Evolutionary conservation across 192 early-diverging fungal genomes (phyloP), one percentile per base, ranked within the genome.

Genomic region (Pilaira anomala): DNA sequence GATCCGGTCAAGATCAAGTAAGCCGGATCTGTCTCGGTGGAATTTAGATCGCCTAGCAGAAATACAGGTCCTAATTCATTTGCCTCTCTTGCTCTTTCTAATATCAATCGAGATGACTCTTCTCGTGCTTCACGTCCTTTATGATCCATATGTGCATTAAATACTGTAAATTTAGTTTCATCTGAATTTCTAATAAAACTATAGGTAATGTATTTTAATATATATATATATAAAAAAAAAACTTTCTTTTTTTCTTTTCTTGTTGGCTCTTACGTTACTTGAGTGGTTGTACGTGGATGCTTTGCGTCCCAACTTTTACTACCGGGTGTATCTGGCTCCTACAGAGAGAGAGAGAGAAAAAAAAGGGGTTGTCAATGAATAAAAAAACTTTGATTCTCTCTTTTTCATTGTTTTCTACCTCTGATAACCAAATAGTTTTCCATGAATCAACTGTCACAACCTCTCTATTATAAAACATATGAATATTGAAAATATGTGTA

Each of bases 131-230:
- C 26, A 11, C 3, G 18, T 11, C 67, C 66, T 2, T 13, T 16
- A 24, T 76, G 40, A 52, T 76, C 75, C 45, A 76, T 60, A 33
- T 76, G 75, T 8, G 72, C 65, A 19, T 76, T 76, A 26, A 73
- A 33, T 3, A 63, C 24, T n/a, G 25, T 55, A 24, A 76, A 73
- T 29, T 51, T 11, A 0, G 40, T 60, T 5, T 29, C 48, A 50
- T 62, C 69, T 19, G 7, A 68, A 28, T 44, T 4, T 48, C 44
- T 7, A 13, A 58, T 54, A 29, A 66, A 62, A 25, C 69, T 71
- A 64, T 19, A 26, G 9, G 14, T 42, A 52, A 36, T 22, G 29
- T 9, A n/a, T 22, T 16, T 29, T 25, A 3, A 51, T 30, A 36
- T n/a, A n/a, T n/a, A n/a, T n/a, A 19, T 2, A 39, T 16, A 39